Base-by-base conservation (phyloP, 2,329 filamentous ascomycete species). In the Cyclaneusma minus region DNA sequence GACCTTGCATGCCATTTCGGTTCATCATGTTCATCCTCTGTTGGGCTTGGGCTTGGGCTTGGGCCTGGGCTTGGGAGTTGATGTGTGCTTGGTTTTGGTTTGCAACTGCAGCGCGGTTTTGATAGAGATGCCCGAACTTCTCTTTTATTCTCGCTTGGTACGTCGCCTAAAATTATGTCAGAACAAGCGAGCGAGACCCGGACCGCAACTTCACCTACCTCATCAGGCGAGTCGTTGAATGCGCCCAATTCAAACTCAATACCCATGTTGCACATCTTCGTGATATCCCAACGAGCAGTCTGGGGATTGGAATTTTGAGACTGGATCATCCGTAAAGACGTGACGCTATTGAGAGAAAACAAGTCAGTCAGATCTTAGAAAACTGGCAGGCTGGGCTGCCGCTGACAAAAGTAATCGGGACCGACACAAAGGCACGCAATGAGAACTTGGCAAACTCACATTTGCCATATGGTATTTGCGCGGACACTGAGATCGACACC, bases 21-120 rank as follows among this genome's bases (percentile, higher is more conserved):
- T 55, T 64, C 54, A 68, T 58, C 51, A 70, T 56, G 32, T 62
- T 57, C 48, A 68, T 54, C 28, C 62, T 51, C 32, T 61, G 55
- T 25, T 57, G 53, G 5, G 46, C 32, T 29, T 50, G 46, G 6
- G 49, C 43, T 30, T 51, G 51, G 14, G 48, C 49, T 32, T 54
- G 53, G 4, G 43, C 51, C 22, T 59, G 51, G 1, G 51, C 52
- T 29, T 55, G 52, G 9, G 49, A 48, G 31, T 45, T 41, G n/a
- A 37, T 40, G 26, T 47, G 43, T 10, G 44, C 44, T 22, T 54
- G 51, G 43, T 56, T 41, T 47, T 58, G 28, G 45, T 57, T 37
- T 54, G 67, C 30, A 68, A 47, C 31, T 13, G 24, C 34, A n/a
- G 36, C 35, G 25, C 41, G 40, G 24, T 40, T 38, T 13, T 40